phyloP scores from a whole-genome alignment of 228 moss, liverwort and hornwort genomes.

The Sphagnum fallax region DNA sequence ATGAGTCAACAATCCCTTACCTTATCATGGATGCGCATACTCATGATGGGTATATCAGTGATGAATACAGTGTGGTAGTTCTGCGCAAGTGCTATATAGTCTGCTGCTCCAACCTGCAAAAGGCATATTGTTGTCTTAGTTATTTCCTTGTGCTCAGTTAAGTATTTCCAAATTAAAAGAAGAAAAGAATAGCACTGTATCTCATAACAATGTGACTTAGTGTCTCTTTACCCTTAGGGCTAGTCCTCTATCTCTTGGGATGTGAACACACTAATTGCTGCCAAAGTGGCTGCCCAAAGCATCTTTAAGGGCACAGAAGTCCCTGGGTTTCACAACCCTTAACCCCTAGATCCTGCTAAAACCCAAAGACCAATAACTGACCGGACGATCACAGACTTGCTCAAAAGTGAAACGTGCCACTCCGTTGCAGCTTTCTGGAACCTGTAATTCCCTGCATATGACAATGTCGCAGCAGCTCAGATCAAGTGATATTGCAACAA shows the following conservation, averaged over 20 bases:
- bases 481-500: background rate
- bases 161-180: background rate
- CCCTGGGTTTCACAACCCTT: too few species aligned
- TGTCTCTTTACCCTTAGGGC: too few species aligned
- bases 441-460: constrained; percentile 55
- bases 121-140: background rate
- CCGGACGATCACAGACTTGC: constrained; percentile 68
- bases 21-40: constrained; percentile 80
- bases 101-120: constrained; percentile 87
- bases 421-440: constrained; percentile 67
- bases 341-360: too few species aligned
- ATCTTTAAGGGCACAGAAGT: too few species aligned
- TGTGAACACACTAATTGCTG: too few species aligned
- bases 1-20: constrained; percentile 13
- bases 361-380: constrained; percentile 15
- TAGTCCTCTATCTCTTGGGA: too few species aligned
- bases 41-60: constrained; percentile 79
- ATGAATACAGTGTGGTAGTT: constrained; percentile 81
- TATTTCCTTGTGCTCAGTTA: background rate
- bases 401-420: constrained; percentile 81
- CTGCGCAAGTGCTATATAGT: constrained; percentile 83
- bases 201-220: too few species aligned
- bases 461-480: background rate
- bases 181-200: too few species aligned
- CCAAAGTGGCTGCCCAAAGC: too few species aligned